Conservation (phyloP, 495 filamentous ascomycete species). For the Chaetomium cochliodes region DNA sequence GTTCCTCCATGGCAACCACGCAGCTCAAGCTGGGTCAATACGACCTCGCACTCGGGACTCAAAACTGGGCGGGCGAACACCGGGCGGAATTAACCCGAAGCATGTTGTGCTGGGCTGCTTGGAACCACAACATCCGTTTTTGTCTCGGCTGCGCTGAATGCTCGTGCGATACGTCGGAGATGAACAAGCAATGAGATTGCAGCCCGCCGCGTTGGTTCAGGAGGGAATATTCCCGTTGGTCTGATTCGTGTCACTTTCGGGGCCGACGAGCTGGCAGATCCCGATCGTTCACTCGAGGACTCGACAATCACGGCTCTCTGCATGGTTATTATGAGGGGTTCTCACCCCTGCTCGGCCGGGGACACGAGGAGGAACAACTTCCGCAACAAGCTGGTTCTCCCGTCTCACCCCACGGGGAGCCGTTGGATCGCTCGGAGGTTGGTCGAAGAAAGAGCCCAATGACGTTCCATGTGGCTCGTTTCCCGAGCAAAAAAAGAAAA, state of each 20-base stretch:
- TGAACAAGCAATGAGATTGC: not conserved
- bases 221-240: not conserved
- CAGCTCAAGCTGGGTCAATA: not conserved
- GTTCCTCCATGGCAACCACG: not conserved
- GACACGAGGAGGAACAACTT: conserved; percentile 1
- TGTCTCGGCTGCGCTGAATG: not conserved
- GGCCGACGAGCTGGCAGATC: not conserved
- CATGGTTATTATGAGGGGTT: not conserved
- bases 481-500: not conserved
- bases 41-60: not conserved
- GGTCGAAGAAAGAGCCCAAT: not conserved
- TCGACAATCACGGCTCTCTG: not conserved
- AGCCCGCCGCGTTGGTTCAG: not conserved
- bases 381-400: conserved; percentile 9
- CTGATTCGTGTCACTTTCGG: conserved; percentile 1
- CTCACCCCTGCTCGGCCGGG: not conserved
- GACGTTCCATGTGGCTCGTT: not conserved
- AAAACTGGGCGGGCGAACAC: not conserved
- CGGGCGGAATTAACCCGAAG: not conserved
- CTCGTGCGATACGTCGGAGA: not conserved
- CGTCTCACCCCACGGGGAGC: not conserved
- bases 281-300: not conserved
- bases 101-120: not conserved
- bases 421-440: conserved; percentile 5
- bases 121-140: not conserved